These are phyloP conservation scores for Cokeromyces recurvatus DNA, from an alignment of 371 early-diverging fungal species.

Conservation along the genomic window DNA sequence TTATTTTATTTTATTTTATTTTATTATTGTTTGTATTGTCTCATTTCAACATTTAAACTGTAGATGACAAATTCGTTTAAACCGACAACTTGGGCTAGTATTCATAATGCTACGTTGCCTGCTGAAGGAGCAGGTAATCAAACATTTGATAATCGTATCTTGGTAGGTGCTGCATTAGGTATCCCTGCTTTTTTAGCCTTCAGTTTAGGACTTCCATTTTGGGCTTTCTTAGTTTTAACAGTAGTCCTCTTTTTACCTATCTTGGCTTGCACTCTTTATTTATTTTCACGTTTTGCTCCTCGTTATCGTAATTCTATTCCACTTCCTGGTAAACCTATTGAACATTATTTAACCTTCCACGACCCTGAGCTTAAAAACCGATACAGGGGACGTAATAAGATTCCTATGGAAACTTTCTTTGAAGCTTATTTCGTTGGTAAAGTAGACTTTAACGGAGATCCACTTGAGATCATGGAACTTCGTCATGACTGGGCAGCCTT, in stretches of 20 bases:
- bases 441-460: conserved; percentile 88
- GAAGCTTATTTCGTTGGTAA: conserved; percentile 94
- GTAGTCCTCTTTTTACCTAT: conserved; percentile 61
- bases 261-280: conserved; percentile 63
- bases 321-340: conserved; percentile 76
- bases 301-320: conserved; percentile 67
- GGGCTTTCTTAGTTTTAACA: conserved; percentile 56
- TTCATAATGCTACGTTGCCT: conserved; percentile 60
- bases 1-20: neutral
- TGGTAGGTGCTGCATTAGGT: conserved; percentile 49
- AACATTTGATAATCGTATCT: conserved; percentile 62
- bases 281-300: conserved; percentile 61
- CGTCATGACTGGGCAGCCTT: conserved; percentile 95
- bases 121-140: conserved; percentile 78
- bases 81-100: conserved; percentile 54
- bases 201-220: conserved; percentile 52
- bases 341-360: conserved; percentile 84
- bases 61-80: conserved; percentile 34
- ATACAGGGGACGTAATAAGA: conserved; percentile 79
- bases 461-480: conserved; percentile 82
- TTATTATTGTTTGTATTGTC: neutral
- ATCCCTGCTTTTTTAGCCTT: conserved; percentile 61
- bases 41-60: neutral
- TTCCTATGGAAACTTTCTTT: conserved; percentile 95
- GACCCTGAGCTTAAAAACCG: conserved; percentile 68